Percentiles rank a stretch among this genome's conserved stretches.
Evolutionary conservation across 306 rosid genomes (phyloP).

Genomic region (Lablab purpureus): DNA sequence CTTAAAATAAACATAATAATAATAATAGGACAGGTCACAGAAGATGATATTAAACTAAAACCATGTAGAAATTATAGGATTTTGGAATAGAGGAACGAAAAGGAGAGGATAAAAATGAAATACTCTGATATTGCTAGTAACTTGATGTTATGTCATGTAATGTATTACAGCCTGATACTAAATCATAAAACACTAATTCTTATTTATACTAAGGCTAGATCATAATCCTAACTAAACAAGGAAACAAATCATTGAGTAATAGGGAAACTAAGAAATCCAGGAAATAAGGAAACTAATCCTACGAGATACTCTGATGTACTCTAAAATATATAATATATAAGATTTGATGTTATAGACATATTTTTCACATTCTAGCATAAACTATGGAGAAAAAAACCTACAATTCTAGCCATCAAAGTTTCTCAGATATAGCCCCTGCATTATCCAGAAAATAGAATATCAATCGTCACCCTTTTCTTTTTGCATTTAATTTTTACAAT

Average conservation of each 20-base stretch:
- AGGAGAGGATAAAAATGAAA: too few species aligned
- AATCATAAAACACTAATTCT: not conserved
- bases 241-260: not conserved
- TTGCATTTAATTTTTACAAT: slow-evolving; percentile 4
- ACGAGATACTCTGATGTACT: not conserved
- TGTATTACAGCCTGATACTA: too few species aligned
- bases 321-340: too few species aligned
- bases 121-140: too few species aligned
- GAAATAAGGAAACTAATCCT: not conserved
- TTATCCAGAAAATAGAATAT: slow-evolving; percentile 5
- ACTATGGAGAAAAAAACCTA: not conserved
- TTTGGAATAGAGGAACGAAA: too few species aligned
- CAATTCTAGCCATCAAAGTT: slow-evolving; percentile 15
- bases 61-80: too few species aligned
- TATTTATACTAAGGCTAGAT: not conserved
- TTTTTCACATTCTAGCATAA: not conserved
- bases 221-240: not conserved
- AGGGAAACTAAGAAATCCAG: not conserved
- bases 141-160: too few species aligned
- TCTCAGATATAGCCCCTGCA: slow-evolving; percentile 1
- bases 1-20: slow-evolving; percentile 3
- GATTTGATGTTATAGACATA: not conserved
- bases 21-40: too few species aligned
- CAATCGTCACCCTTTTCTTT: slow-evolving; percentile 2
- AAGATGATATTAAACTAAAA: too few species aligned